Base-by-base conservation (phyloP, 768 basidiomycete genomes). In the Polyporus arcularius region DNA sequence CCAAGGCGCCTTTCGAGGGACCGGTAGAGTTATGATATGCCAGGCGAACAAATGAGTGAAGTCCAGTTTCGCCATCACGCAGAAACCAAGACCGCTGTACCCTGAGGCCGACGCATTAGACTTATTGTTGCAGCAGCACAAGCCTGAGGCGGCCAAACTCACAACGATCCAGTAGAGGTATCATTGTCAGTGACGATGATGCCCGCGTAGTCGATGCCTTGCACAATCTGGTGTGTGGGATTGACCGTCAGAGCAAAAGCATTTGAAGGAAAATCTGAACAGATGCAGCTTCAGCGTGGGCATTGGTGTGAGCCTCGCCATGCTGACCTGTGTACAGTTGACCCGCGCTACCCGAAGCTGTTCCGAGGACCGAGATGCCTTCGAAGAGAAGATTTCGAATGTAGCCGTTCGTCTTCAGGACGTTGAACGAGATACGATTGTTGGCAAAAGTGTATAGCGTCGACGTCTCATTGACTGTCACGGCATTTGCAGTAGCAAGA, bases 61-160 rank as follows among this genome's bases (percentile, higher is more conserved):
- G 60, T 8, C 71, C 71, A 2, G 62, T 59, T 51, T 72, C 71
- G 2, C 60, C 63, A 43, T 69, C 66, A 21, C 69, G 68, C 4
- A 72, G 62, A 48, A 70, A 72, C 71, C 71, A 72, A 2, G 65
- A 70, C 11, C 70, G 58, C 58, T 72, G 71, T 10, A 70, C 56
- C 26, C 57, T 55, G 43, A 2, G 21, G 35, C 21, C 21, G 21
- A 26, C 21, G 28, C 18, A 60, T 31, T 38, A 12, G 10, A 4
- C 21, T 10, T 3, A 4, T 43, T 10, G 28, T 5, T 5, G 18
- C 28, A 10, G 31, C 14, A 35, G 15, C 6, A 30, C 39, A 30
- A 1, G 16, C 15, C 6, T 21, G 4, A 2, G 4, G 6, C 9
- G 12, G 4, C 4, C 4, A 28, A 21, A 41, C 61, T 49, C 30